phyloP scores from a whole-genome alignment of 2,329 filamentous ascomycete genomes.

The Colletotrichum sp. region DNA sequence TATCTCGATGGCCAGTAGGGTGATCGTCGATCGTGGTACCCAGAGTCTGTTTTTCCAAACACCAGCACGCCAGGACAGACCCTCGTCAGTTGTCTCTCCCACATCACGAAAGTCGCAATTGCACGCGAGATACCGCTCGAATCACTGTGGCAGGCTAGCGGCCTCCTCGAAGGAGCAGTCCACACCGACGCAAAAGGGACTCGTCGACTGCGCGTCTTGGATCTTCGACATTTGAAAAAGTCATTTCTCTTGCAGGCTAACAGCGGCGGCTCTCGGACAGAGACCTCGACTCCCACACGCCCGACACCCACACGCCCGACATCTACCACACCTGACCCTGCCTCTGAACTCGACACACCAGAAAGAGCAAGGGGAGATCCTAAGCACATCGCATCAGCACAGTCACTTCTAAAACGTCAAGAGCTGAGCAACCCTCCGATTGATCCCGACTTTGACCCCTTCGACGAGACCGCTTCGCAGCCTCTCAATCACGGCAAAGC shows the following conservation, averaged over 20 bases:
- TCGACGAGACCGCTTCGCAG: background rate
- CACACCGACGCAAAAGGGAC: background rate
- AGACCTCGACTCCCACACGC: background rate
- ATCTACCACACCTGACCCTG: background rate
- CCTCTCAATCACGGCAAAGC: background rate
- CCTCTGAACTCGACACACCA: background rate
- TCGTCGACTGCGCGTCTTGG: background rate
- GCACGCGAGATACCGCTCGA: background rate
- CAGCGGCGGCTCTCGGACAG: background rate
- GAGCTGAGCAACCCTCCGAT: background rate
- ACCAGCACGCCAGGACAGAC: background rate
- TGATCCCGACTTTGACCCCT: background rate
- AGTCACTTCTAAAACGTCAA: background rate
- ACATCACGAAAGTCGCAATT: background rate
- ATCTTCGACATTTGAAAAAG: background rate
- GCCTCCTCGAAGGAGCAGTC: background rate
- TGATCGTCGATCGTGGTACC: background rate
- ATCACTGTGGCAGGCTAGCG: background rate
- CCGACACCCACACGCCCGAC: background rate
- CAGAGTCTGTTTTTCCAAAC: background rate
- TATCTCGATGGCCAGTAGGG: background rate
- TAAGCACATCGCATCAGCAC: background rate
- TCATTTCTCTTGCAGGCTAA: background rate
- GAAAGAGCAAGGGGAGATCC: background rate
- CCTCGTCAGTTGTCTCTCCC: background rate